phyloP scores from a whole-genome alignment of 768 basidiomycete species.

The Mycena latifolia region DNA sequence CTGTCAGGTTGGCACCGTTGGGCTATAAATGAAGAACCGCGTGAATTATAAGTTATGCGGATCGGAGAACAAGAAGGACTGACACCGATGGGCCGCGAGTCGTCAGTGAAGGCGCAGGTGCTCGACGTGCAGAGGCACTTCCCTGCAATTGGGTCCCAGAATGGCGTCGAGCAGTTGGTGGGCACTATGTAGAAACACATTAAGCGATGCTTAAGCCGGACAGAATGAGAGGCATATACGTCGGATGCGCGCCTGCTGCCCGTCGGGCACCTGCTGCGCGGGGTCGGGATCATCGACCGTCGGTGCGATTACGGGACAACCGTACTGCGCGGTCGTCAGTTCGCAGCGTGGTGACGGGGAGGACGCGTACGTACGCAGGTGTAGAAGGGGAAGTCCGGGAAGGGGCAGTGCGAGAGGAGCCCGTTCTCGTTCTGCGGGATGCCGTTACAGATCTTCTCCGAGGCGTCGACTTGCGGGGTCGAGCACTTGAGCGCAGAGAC shows the following conservation, averaged over 20 bases:
- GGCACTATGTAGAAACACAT: constrained; percentile 60
- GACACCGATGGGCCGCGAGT: constrained; percentile 70
- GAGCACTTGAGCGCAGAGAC: constrained; percentile 72
- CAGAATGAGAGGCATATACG: constrained; percentile 47
- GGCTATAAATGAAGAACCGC: constrained; percentile 44
- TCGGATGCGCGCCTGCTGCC: constrained; percentile 63
- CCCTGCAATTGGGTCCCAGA: constrained; percentile 83
- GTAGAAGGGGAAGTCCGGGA: constrained; percentile 83
- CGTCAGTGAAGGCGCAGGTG: constrained; percentile 73
- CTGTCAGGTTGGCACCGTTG: constrained; percentile 76
- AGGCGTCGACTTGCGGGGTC: constrained; percentile 67
- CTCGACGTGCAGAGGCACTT: constrained; percentile 70
- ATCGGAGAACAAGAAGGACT: too few species aligned
- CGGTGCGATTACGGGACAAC: constrained; percentile 71
- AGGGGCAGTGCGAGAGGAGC: constrained; percentile 69
- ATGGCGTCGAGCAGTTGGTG: constrained; percentile 79
- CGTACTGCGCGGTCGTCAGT: constrained; percentile 62
- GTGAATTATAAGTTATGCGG: too few species aligned
- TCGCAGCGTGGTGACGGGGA: neutral
- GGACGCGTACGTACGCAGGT: constrained; percentile 72
- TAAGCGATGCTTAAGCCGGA: neutral
- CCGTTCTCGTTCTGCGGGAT: constrained; percentile 77
- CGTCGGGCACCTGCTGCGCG: constrained; percentile 61
- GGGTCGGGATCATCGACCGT: constrained; percentile 76
- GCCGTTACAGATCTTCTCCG: constrained; percentile 79